Evolutionary conservation across 352 stramenopile species (phyloP), one percentile per base, ranked within the genome.

Genomic region (Stephanocyclus meneghinianus): DNA sequence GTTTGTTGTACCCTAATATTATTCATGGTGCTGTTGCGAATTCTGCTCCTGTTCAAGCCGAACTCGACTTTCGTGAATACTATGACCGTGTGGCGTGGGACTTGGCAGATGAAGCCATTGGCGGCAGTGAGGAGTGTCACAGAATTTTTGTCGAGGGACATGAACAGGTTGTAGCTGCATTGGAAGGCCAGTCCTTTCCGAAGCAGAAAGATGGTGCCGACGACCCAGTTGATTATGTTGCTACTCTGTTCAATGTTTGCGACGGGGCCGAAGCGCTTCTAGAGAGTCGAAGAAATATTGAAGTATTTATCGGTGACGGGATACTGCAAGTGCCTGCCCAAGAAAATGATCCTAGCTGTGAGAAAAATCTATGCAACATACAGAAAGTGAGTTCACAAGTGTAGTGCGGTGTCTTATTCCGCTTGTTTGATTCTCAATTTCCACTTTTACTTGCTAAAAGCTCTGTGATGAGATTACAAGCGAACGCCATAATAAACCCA

Each of bases 21-120:
- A 96, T 98, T 81, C 85, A 87, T 35, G 95, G 93, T n/a, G 95
- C 94, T 0, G 95, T 98, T 1, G 92, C 93, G 16, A 97, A 94
- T 65, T 98, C 95, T 0, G 93, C 94, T 13, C 96, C 96, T 0
- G 26, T 98, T 26, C 90, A 95, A 48, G 91, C 94, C 2, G 91
- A 95, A 77, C 85, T 91, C 29, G 85, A 95, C 32, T 93, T 95
- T 76, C 13, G 37, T 2, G 48, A 81, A 48, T 95, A 95, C 63
- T 87, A 93, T 66, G 70, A 94, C 32, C 57, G 74, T 42, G 87
- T 94, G 11, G 85, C 77, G 32, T 79, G 68, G 15, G 87, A 90
- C 62, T 85, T 95, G 62, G 64, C 69, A 15, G 77, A 87, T 73
- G 47, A 79, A 51, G 71, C 76, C 55, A 61, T 95, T 16, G 91